A percentile compares a stretch with the other conserved stretches of the same genome.
phyloP scores from a whole-genome alignment of 2,329 filamentous ascomycete species.

The Rhexocercosporidium sp. region DNA sequence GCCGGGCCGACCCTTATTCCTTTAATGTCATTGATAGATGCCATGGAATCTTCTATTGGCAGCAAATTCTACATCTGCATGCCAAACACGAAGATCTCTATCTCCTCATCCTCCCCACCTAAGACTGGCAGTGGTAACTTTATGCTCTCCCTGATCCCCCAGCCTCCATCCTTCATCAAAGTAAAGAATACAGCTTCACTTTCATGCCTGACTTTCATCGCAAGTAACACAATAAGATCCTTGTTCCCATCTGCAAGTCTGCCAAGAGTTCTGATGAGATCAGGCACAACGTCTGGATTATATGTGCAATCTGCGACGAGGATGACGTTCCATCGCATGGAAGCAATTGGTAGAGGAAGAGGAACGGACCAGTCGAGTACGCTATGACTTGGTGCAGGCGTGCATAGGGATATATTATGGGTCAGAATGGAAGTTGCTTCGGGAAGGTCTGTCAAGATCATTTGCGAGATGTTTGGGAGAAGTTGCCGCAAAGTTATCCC shows the following conservation, averaged over 20 bases:
- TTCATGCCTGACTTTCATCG: conserved; percentile 70
- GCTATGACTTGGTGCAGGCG: conserved; percentile 43
- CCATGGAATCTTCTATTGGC: not conserved
- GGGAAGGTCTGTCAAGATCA: conserved; percentile 67
- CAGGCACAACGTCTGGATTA: conserved; percentile 69
- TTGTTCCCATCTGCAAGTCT: conserved; percentile 14
- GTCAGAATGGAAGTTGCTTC: conserved; percentile 66
- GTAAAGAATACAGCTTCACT: conserved; percentile 71
- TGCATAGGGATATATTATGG: conserved; percentile 49
- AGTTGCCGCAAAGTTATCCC: conserved; percentile 58
- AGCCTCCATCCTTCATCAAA: conserved; percentile 52
- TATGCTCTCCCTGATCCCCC: conserved; percentile 28
- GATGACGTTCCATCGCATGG: conserved; percentile 58
- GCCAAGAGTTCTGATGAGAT: conserved; percentile 62
- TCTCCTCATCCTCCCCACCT: conserved; percentile 36
- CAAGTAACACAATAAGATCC: conserved; percentile 53
- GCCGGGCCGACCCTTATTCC: not conserved
- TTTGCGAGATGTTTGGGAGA: conserved; percentile 45
- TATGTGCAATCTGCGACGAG: conserved; percentile 76
- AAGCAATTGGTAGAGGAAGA: conserved; percentile 43
- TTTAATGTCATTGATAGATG: not conserved
- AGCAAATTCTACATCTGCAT: too few relatives aligned
- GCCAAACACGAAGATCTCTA: conserved; percentile 39
- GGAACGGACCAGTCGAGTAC: conserved; percentile 68
- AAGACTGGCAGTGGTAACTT: conserved; percentile 32